Conservation (phyloP, 352 stramenopile genomes). For the Phytophthora cryptogea region DNA sequence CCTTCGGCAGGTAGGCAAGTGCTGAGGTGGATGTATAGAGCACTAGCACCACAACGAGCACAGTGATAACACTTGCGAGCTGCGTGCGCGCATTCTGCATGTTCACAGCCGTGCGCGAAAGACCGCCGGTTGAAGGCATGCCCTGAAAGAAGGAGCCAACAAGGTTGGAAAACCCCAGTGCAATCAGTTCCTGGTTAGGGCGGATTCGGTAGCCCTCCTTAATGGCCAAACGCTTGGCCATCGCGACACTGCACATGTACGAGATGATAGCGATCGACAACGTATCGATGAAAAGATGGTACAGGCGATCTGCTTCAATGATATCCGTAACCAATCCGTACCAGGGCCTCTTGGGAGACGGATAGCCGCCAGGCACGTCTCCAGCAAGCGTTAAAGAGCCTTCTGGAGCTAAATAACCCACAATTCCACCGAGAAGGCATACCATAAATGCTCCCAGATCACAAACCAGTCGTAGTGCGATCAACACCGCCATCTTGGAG, state of each 20-base stretch:
- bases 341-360: slow-evolving; percentile 56
- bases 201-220: slow-evolving; percentile 84
- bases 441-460: slow-evolving; percentile 80
- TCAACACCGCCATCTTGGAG: slow-evolving; percentile 38
- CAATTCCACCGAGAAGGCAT: slow-evolving; percentile 72
- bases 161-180: slow-evolving; percentile 91
- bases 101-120: slow-evolving; percentile 92
- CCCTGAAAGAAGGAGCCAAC: slow-evolving; percentile 86
- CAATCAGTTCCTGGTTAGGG: slow-evolving; percentile 90
- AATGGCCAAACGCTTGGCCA: slow-evolving; percentile 84
- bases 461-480: slow-evolving; percentile 52
- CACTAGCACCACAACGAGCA: slow-evolving; percentile 88
- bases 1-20: slow-evolving; percentile 90
- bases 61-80: slow-evolving; percentile 89
- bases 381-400: slow-evolving; percentile 77
- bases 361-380: slow-evolving; percentile 69
- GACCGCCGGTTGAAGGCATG: slow-evolving; percentile 90
- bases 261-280: slow-evolving; percentile 89
- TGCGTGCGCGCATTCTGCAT: slow-evolving; percentile 87
- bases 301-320: slow-evolving; percentile 57
- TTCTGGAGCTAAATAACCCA: slow-evolving; percentile 63
- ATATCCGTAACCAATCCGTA: slow-evolving; percentile 45
- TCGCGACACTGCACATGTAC: slow-evolving; percentile 93
- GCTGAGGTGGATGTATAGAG: slow-evolving; percentile 87
- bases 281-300: slow-evolving; percentile 70